Conservation (phyloP, 495 filamentous ascomycete genomes). For the Podospora bellae-mahoneyi region DNA sequence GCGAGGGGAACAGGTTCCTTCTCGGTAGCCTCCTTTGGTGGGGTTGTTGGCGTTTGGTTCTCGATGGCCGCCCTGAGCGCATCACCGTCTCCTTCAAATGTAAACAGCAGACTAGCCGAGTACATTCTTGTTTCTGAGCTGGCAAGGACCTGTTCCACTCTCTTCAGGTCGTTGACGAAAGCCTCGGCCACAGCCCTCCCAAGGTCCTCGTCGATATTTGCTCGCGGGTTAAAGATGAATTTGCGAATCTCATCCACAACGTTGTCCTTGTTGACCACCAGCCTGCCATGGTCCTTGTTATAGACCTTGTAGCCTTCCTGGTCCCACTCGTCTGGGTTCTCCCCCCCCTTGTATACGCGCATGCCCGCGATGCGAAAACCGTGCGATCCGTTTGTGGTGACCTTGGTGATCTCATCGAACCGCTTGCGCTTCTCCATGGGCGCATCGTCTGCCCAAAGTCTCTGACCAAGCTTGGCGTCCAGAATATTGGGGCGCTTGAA, state of each 20-base stretch:
- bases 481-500: slow-evolving; percentile 89
- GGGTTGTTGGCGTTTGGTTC: slow-evolving; percentile 39
- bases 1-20: slow-evolving; percentile 20
- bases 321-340: slow-evolving; percentile 45
- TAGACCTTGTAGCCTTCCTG: slow-evolving; percentile 64
- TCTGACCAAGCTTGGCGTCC: slow-evolving; percentile 85
- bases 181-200: slow-evolving; percentile 56
- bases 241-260: slow-evolving; percentile 70
- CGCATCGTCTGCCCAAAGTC: slow-evolving; percentile 83
- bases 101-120: slow-evolving; percentile 81
- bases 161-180: slow-evolving; percentile 64
- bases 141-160: slow-evolving; percentile 63
- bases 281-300: slow-evolving; percentile 82
- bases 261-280: slow-evolving; percentile 62
- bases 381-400: slow-evolving; percentile 75
- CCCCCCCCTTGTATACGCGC: slow-evolving; percentile 76
- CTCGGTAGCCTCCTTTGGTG: slow-evolving; percentile 25
- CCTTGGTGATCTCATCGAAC: slow-evolving; percentile 72
- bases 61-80: slow-evolving; percentile 65
- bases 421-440: slow-evolving; percentile 69
- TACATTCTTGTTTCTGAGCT: slow-evolving; percentile 89
- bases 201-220: slow-evolving; percentile 53
- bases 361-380: slow-evolving; percentile 92
- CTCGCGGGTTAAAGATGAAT: slow-evolving; percentile 65
- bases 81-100: slow-evolving; percentile 83